A percentile compares a stretch with the other conserved stretches of the same genome.
These are phyloP conservation scores for Huntiella moniliformis DNA, from an alignment of 2,329 filamentous ascomycete species.

Conservation along the genomic window DNA sequence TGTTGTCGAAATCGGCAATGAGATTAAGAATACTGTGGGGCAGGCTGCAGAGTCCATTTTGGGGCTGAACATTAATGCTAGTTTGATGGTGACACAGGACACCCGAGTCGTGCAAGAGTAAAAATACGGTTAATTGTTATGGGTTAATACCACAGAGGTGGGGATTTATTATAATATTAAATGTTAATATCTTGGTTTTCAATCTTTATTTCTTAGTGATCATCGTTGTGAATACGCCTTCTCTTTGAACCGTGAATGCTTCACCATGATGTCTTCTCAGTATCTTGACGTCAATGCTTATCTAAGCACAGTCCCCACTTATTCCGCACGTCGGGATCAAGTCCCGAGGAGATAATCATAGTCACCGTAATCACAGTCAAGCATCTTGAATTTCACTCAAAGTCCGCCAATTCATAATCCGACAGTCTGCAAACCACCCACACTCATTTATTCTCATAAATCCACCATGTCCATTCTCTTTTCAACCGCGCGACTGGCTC, in stretches of 20 bases:
- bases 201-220: neutral
- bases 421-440: neutral
- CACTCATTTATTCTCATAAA: neutral
- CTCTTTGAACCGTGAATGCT: neutral
- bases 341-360: neutral
- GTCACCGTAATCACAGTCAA: neutral
- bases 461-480: conserved; percentile 4
- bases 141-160: neutral
- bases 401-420: too few species aligned
- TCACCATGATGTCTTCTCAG: too few species aligned
- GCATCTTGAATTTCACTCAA: neutral
- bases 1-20: conserved; percentile 6
- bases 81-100: conserved; percentile 9
- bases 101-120: neutral
- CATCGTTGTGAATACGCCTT: neutral
- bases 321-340: neutral
- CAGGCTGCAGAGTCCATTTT: conserved; percentile 3
- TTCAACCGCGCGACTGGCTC: neutral
- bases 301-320: neutral
- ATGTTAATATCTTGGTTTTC: neutral
- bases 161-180: neutral
- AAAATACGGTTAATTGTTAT: neutral
- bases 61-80: conserved; percentile 3
- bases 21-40: conserved; percentile 9
- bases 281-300: neutral